phyloP scores from a whole-genome alignment of 1,139 yeast genomes.

The Geotrichum aggregatum region DNA sequence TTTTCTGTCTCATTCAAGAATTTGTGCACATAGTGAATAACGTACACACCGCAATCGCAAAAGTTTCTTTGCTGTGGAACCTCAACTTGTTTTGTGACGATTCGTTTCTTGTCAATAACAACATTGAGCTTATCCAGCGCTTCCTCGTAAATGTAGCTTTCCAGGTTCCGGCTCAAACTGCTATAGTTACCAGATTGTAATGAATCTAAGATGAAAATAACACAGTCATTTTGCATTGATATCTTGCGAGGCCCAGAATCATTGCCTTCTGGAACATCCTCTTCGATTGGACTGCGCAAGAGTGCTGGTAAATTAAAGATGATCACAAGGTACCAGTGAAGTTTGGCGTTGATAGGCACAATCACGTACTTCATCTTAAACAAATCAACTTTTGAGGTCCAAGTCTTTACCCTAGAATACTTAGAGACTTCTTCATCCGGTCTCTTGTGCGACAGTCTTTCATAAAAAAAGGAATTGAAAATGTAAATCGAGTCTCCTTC shows the following conservation, averaged over 20 bases:
- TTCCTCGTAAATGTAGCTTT: slow-evolving; percentile 59
- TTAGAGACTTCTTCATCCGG: slow-evolving; percentile 36
- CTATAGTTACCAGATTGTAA: slow-evolving; percentile 48
- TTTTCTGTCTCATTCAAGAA: slow-evolving; percentile 53
- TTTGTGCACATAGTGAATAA: slow-evolving; percentile 68
- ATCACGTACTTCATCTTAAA: slow-evolving; percentile 59
- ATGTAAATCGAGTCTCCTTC: slow-evolving; percentile 48
- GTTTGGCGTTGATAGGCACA: slow-evolving; percentile 73
- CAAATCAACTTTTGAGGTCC: slow-evolving; percentile 73
- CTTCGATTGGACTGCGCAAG: background rate
- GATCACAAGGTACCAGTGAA: slow-evolving; percentile 81
- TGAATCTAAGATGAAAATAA: slow-evolving; percentile 73
- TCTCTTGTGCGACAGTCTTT: slow-evolving; percentile 47
- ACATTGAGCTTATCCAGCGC: slow-evolving; percentile 61
- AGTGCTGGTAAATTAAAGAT: slow-evolving; percentile 32
- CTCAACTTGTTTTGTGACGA: slow-evolving; percentile 45
- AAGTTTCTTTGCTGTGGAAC: slow-evolving; percentile 85
- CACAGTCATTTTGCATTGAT: slow-evolving; percentile 9
- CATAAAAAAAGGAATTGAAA: slow-evolving; percentile 81
- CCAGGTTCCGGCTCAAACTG: slow-evolving; percentile 52
- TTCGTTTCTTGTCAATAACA: slow-evolving; percentile 44
- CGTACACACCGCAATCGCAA: slow-evolving; percentile 94
- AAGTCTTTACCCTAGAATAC: slow-evolving; percentile 64
- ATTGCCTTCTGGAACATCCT: background rate
- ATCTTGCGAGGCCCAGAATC: background rate